Evolutionary conservation across 2,329 filamentous ascomycete species (phyloP).

Genomic region (Venturiaceae sp.): DNA sequence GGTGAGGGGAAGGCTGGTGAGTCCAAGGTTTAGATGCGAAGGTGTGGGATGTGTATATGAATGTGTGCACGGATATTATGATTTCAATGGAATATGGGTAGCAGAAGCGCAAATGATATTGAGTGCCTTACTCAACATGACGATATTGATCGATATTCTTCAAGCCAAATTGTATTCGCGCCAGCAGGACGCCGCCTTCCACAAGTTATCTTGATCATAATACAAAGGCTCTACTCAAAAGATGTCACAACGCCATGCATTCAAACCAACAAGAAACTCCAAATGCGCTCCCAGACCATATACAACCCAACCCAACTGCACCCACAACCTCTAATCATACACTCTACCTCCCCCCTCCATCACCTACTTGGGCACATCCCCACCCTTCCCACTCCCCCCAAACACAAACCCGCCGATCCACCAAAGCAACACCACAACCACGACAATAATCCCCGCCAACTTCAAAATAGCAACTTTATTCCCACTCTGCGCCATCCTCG

Average conservation of each 20-base stretch:
- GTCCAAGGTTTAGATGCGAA: background rate
- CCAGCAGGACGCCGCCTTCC: no score
- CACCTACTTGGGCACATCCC: no score
- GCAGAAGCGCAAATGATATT: no score
- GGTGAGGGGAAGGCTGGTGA: constrained; percentile 14
- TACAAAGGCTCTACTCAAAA: background rate
- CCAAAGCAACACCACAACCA: constrained; percentile 62
- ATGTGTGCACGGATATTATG: background rate
- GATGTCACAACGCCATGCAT: background rate
- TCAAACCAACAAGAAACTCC: background rate
- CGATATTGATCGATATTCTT: background rate
- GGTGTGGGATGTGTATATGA: background rate
- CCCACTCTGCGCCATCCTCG: constrained; percentile 81
- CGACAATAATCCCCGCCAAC: constrained; percentile 73
- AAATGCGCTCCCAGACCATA: background rate
- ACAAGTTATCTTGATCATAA: no score
- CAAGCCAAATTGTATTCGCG: no score
- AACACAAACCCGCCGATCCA: constrained; percentile 31
- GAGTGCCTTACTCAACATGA: background rate
- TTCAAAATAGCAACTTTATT: constrained; percentile 90
- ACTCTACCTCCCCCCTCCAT: background rate
- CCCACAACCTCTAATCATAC: background rate
- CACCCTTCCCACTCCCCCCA: background rate
- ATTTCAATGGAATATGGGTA: background rate
- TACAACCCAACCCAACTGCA: background rate